Base-by-base conservation (phyloP, 495 filamentous ascomycete genomes). In the Aspergillus mulundensis region DNA sequence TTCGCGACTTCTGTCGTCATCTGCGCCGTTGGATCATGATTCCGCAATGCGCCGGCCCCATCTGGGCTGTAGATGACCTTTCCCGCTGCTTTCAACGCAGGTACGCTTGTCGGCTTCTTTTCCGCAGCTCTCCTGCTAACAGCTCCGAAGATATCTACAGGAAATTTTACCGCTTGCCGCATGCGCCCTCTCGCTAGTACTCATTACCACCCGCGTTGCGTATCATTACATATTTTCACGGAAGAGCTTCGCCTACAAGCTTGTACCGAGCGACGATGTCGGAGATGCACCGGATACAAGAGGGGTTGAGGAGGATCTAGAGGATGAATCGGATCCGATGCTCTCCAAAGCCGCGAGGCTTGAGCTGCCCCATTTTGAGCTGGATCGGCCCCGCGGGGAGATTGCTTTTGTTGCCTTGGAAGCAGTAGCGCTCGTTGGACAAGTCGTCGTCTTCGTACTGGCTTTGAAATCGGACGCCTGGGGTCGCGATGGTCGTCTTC, bases 51-150 rank as follows among this genome's bases (percentile, higher is more conserved):
- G 68, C 81, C 62, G 84, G 84, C 69, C 88, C 90, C 44, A 76
- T 91, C 63, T 98, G 94, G 94, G 81, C 77, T 62, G 73, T 80
- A 56, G 94, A 98, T 73, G 95, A 98, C 73, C 87, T 98, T 67
- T 87, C 88, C 11, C 74, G 68, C 49, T 97, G 95, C 73, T 92
- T 98, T 66, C 86, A 90, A 65, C 83, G 81, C 76, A 90, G 95
- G 93, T 96, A 36, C 12, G 32, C 11, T 36, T 11, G 11, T 7
- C 12, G 11, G 32, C 32, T 4, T 10, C 12, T n/a, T 18, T n/a
- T 21, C 21, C n/a, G n/a, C n/a, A 41, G 50, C 18, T 3, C 69
- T 2, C 12, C 5, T 36, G 32, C 32, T 36, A 36, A 36, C 5
- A 4, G 2, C 6, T 36, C 12, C 32, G n/a, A 36, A 97, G 93